Evolutionary conservation across 2,329 filamentous ascomycete genomes (phyloP).

Genomic region (Diplodia mutila): DNA sequence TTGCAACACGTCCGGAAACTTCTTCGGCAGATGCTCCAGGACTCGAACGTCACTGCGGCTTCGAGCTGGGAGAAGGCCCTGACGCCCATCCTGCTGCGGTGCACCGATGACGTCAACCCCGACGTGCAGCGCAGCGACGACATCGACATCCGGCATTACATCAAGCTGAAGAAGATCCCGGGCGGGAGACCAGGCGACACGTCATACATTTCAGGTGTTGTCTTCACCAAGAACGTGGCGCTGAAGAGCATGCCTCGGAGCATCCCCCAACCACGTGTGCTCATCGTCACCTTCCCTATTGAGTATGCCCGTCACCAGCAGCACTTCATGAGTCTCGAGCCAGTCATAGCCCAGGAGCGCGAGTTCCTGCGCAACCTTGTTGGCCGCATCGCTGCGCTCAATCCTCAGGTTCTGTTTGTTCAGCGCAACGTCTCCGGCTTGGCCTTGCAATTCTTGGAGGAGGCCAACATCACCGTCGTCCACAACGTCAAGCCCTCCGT

Average conservation of each 20-base stretch:
- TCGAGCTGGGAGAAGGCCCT: slow-evolving; percentile 87
- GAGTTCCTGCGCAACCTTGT: slow-evolving; percentile 93
- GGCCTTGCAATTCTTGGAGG: slow-evolving; percentile 83
- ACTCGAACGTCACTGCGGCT: slow-evolving; percentile 72
- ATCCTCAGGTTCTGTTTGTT: slow-evolving; percentile 85
- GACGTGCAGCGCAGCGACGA: slow-evolving; percentile 89
- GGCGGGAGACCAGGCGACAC: slow-evolving; percentile 90
- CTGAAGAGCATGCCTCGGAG: slow-evolving; percentile 93
- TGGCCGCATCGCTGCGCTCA: slow-evolving; percentile 82
- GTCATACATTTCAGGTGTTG: slow-evolving; percentile 92
- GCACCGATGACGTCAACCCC: slow-evolving; percentile 92
- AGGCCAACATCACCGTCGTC: slow-evolving; percentile 87
- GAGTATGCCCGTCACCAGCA: slow-evolving; percentile 92
- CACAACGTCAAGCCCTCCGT: slow-evolving; percentile 98
- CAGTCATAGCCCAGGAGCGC: slow-evolving; percentile 93
- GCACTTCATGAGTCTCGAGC: slow-evolving; percentile 97
- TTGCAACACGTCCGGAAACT: slow-evolving; percentile 85
- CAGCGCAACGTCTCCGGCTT: slow-evolving; percentile 91
- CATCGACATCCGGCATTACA: slow-evolving; percentile 96
- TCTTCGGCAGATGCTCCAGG: slow-evolving; percentile 78
- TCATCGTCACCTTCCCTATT: slow-evolving; percentile 92
- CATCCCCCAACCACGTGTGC: slow-evolving; percentile 80
- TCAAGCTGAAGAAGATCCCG: slow-evolving; percentile 95
- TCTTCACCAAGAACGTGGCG: slow-evolving; percentile 96
- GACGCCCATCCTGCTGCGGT: slow-evolving; percentile 85